Evolutionary conservation across 176 grass and related monocot genomes (phyloP), one percentile per base, ranked within the genome.

Genomic region (Melocanna baccifera): DNA sequence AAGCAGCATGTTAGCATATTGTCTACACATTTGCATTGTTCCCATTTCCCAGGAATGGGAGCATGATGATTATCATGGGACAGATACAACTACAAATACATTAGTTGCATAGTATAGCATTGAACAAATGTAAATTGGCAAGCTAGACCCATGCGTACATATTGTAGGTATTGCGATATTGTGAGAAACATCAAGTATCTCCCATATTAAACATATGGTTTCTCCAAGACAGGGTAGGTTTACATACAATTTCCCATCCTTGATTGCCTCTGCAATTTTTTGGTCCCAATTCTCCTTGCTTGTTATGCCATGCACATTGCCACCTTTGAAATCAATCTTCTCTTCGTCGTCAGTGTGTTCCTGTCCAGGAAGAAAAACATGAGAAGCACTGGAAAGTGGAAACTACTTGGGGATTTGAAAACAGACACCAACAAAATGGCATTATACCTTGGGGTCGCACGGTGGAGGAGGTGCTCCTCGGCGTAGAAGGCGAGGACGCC

Each of bases 181-280:
- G 22, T 11, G 56, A 58, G 56, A 23, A 58, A 58, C 56, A 4
- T 58, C 9, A 23, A 58, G 22, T 57, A n/a, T 23, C 20, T 20
- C 9, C 20, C n/a, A 57, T 57, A 23, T 9, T 58, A 58, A 58
- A 23, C 56, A 58, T 11, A 66, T 11, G 3, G 22, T 58, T n/a
- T n/a, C 56, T 58, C 56, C 56, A 58, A 58, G 56, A 23, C 9
- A 9, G 22, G 23, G 5, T 23, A 23, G 1, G n/a, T 79, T 78
- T 83, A 42, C 93, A 92, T 92, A 99, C 93, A 7, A 90, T 92
- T 89, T 99, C 75, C 91, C 93, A 89, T 90, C 92, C 66, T 88
- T 91, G 69, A 90, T 90, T 89, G 93, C 93, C 87, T 99, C 91
- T 67, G 78, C 86, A 72, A 94, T 85, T 85, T 92, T 95, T 79